Percentiles rank a stretch among this genome's conserved stretches.
phyloP scores from a whole-genome alignment of 352 stramenopile species.

The Globisporangium viniferum region DNA sequence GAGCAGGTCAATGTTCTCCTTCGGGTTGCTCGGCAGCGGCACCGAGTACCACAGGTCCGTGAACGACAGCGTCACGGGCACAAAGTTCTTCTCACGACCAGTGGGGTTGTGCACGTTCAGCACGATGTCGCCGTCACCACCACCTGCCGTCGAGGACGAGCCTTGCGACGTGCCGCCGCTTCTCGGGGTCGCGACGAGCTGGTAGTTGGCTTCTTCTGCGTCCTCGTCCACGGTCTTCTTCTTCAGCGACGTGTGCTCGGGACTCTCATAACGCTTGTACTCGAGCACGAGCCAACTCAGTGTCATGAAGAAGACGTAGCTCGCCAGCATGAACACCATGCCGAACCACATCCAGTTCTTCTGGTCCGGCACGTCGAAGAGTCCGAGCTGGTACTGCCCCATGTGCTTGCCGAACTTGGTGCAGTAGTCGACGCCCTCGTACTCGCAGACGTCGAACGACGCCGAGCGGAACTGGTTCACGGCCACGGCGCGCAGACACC shows the following conservation, averaged over 20 bases:
- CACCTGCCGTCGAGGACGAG: not conserved
- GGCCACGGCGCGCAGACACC: not conserved
- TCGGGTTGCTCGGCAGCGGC: not conserved
- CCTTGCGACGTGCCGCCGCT: too few species aligned
- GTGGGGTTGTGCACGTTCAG: not conserved
- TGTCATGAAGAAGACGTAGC: not conserved
- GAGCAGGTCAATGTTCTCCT: slow-evolving; percentile 30
- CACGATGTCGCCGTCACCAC: not conserved
- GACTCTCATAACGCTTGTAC: not conserved
- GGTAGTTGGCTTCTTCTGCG: too few species aligned
- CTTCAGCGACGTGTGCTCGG: not conserved
- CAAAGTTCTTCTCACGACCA: slow-evolving; percentile 15
- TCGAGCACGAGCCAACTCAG: not conserved
- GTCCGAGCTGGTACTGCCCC: not conserved
- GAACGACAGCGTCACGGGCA: slow-evolving; percentile 22
- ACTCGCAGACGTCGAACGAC: not conserved
- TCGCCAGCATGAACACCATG: not conserved
- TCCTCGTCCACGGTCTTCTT: too few species aligned
- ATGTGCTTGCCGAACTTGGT: not conserved
- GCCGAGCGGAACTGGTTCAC: slow-evolving; percentile 8
- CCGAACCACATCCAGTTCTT: not conserved
- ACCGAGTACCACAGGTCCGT: slow-evolving; percentile 26
- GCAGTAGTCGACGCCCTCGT: slow-evolving; percentile 2
- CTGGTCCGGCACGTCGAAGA: not conserved
- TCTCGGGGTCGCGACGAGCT: too few species aligned